Evolutionary conservation across 2,329 filamentous ascomycete species (phyloP).

Genomic region (Penicillium sp.): DNA sequence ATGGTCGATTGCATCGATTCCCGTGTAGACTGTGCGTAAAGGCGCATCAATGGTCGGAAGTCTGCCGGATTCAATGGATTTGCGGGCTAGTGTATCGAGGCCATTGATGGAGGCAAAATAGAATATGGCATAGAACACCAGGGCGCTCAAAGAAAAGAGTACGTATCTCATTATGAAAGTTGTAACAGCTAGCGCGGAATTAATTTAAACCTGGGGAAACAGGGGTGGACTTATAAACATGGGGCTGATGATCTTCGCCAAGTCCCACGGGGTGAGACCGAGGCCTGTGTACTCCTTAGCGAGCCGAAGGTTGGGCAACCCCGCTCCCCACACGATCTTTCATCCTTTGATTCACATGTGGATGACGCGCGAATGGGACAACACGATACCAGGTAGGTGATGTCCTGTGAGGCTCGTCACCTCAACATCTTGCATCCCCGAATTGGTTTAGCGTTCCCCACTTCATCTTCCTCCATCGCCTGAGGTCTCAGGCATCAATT

Average conservation of each 20-base stretch:
- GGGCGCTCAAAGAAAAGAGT: slow-evolving; percentile 34
- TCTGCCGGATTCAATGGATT: slow-evolving; percentile 24
- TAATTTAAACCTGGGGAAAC: too few species aligned
- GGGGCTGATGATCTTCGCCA: not conserved
- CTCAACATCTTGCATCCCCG: slow-evolving; percentile 20
- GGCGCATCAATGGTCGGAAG: slow-evolving; percentile 30
- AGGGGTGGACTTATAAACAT: not conserved
- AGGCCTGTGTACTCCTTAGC: not conserved
- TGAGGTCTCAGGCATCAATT: not conserved
- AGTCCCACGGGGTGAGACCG: not conserved
- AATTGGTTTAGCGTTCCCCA: slow-evolving; percentile 9
- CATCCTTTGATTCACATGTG: not conserved
- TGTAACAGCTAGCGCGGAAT: too few species aligned
- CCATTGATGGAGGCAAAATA: slow-evolving; percentile 37
- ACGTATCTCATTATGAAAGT: slow-evolving; percentile 23
- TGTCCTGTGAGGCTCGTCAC: not conserved
- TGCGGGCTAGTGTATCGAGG: slow-evolving; percentile 21
- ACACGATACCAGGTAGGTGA: too few species aligned
- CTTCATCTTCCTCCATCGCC: not conserved
- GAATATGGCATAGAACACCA: slow-evolving; percentile 36
- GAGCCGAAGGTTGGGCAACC: not conserved
- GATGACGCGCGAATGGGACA: not conserved
- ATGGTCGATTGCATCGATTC: slow-evolving; percentile 34
- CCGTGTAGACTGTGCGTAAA: slow-evolving; percentile 37
- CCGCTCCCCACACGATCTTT: not conserved